Base-by-base conservation (phyloP, 2,329 filamentous ascomycete genomes). In the Penicillium aurantiogriseum region DNA sequence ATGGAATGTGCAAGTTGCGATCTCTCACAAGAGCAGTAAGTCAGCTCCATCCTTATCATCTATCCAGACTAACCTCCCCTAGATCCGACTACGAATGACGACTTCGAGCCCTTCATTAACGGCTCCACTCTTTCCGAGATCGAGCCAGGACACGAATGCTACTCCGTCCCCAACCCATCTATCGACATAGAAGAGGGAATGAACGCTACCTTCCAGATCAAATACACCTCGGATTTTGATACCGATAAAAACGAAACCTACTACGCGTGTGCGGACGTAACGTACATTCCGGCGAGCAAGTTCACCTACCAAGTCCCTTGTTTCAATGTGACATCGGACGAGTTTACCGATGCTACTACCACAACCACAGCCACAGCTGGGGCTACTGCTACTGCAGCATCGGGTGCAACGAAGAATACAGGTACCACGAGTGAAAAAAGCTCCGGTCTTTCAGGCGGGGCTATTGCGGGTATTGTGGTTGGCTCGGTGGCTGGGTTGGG, bases 11-110 rank as follows among this genome's bases (percentile, higher is more conserved):
- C 77, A 81, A 50, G 75, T 87, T 21, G 77, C 80, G 52, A 78
- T 87, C 51, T 82, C 84, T 0, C 81, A 83, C 59, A 70, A 71
- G 5, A 74, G 80, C 51, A 74, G 84, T 84, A 71, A 57, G 74
- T 70, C n/a, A n/a, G 4, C 11, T 5, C 5, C 2, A 10, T 15
- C 5, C 1, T 6, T 15, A 4, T 2, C 2, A n/a, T 23, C 2
- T 27, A 15, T 27, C 9, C 5, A 19, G 5, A 25, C 19, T 21
- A 23, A 21, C 31, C 45, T 45, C n/a, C 17, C 3, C 9, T 47
- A 78, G 77, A 78, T 51, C 77, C 77, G 2, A 73, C 62, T 2
- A 67, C 60, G 21, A 76, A 77, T 52, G 57, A 65, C 35, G 76
- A 79, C 49, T 81, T 81, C 53, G 61, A 69, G 31, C 67, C 67